A percentile compares a stretch with the other conserved stretches of the same genome.
Evolutionary conservation across 2,329 filamentous ascomycete genomes (phyloP).

Genomic region (Epichloe baconii): DNA sequence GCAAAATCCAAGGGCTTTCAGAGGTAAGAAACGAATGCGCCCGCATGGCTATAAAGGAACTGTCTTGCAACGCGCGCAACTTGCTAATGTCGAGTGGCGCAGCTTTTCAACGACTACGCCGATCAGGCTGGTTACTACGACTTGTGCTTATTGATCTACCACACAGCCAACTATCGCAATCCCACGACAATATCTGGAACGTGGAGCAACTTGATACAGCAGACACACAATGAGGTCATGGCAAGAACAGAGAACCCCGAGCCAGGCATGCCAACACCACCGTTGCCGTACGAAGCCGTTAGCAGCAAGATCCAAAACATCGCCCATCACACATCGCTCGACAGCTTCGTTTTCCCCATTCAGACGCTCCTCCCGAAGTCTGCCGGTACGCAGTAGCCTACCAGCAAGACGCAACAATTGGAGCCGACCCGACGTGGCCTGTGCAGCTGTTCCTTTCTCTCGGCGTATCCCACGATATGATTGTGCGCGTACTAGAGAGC

Average conservation of each 20-base stretch:
- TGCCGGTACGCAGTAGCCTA: slow-evolving; percentile 49
- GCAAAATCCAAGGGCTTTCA: slow-evolving; percentile 63
- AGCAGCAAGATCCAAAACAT: slow-evolving; percentile 50
- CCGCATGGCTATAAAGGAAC: no score
- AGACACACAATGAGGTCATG: slow-evolving; percentile 47
- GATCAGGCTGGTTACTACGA: slow-evolving; percentile 90
- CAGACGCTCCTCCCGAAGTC: slow-evolving; percentile 44
- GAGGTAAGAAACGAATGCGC: slow-evolving; percentile 44
- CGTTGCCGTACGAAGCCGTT: slow-evolving; percentile 57
- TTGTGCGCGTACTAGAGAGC: slow-evolving; percentile 41
- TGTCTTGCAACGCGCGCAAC: slow-evolving; percentile 5
- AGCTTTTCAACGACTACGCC: slow-evolving; percentile 89
- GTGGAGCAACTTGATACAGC: slow-evolving; percentile 71
- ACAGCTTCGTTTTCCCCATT: slow-evolving; percentile 55
- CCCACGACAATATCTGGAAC: slow-evolving; percentile 70
- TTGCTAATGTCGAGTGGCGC: background rate
- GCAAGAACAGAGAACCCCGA: slow-evolving; percentile 31
- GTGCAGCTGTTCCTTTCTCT: slow-evolving; percentile 42
- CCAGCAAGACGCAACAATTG: slow-evolving; percentile 43
- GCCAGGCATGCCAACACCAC: slow-evolving; percentile 25
- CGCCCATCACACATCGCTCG: slow-evolving; percentile 49
- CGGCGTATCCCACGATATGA: slow-evolving; percentile 42
- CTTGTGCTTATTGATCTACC: slow-evolving; percentile 83
- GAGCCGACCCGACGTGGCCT: slow-evolving; percentile 44
- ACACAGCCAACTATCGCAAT: slow-evolving; percentile 82